phyloP scores from a whole-genome alignment of 2,329 filamentous ascomycete genomes.

The Beauveria varroae region DNA sequence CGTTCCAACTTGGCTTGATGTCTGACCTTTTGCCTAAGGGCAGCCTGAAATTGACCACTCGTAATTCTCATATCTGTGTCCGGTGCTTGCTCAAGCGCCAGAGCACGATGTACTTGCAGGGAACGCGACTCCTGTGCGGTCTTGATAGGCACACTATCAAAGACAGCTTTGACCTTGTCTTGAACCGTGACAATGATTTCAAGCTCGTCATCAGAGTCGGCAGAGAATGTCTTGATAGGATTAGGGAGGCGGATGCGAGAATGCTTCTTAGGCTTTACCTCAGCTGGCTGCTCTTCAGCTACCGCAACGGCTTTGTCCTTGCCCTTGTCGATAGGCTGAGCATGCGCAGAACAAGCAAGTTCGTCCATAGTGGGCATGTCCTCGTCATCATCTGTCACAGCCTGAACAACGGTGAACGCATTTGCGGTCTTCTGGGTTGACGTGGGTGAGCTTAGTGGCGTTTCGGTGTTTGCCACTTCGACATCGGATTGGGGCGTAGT shows the following conservation, averaged over 20 bases:
- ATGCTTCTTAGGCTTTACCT: conserved; percentile 34
- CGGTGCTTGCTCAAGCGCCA: conserved; percentile 65
- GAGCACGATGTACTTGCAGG: conserved; percentile 60
- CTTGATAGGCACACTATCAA: conserved; percentile 59
- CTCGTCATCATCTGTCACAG: conserved; percentile 20
- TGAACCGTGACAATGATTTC: conserved; percentile 49
- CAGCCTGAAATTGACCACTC: conserved; percentile 58
- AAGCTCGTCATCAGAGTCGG: conserved; percentile 53
- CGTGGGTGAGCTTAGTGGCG: conserved; percentile 66
- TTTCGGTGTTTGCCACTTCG: conserved; percentile 46
- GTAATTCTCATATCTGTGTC: conserved; percentile 55
- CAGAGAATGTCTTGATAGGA: conserved; percentile 28
- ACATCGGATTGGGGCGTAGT: conserved; percentile 45
- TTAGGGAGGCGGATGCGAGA: conserved; percentile 43
- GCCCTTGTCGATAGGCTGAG: conserved; percentile 42
- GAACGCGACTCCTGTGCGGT: conserved; percentile 56
- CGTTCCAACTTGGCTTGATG: conserved; percentile 74
- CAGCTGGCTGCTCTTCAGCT: conserved; percentile 12
- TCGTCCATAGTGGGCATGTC: conserved; percentile 31
- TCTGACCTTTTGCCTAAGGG: conserved; percentile 63
- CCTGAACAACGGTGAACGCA: conserved; percentile 8
- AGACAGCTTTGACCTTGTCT: conserved; percentile 53
- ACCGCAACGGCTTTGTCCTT: conserved; percentile 46
- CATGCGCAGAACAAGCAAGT: conserved; percentile 22
- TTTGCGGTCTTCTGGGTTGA: conserved; percentile 23